Percentiles rank a stretch among this genome's conserved stretches.
Conservation (phyloP, 2,329 filamentous ascomycete species). For the Anthostomella pinea region DNA sequence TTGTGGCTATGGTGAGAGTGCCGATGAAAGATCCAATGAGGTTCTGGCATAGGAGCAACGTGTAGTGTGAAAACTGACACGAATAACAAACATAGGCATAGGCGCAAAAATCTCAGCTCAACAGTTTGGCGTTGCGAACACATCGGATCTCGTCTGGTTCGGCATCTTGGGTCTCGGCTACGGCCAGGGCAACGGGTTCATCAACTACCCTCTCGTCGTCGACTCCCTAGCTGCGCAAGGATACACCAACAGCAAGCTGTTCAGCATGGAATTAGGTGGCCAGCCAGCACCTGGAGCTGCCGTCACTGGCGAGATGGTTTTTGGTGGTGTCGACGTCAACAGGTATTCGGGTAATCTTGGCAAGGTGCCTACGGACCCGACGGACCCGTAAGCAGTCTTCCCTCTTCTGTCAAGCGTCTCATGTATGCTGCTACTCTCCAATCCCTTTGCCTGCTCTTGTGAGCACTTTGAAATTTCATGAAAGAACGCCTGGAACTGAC, state of each 20-base stretch:
- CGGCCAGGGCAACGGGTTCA: slow-evolving; percentile 38
- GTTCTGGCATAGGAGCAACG: too few relatives aligned
- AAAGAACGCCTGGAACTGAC: slow-evolving; percentile 24
- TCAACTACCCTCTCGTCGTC: slow-evolving; percentile 51
- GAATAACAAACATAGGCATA: too few relatives aligned
- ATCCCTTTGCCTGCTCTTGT: background rate
- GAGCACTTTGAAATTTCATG: too few relatives aligned
- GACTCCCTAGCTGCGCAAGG: slow-evolving; percentile 47
- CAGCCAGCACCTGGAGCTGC: slow-evolving; percentile 30
- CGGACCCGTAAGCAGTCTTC: slow-evolving; percentile 30
- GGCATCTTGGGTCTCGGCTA: slow-evolving; percentile 52
- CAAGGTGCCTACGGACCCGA: slow-evolving; percentile 40
- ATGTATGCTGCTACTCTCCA: slow-evolving; percentile 1
- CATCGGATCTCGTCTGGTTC: slow-evolving; percentile 46
- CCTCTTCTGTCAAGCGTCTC: slow-evolving; percentile 27
- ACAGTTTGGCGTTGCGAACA: slow-evolving; percentile 47
- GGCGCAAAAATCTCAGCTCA: slow-evolving; percentile 41
- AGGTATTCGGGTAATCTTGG: slow-evolving; percentile 48
- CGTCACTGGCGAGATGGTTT: slow-evolving; percentile 48
- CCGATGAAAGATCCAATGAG: too few relatives aligned
- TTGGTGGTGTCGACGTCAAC: slow-evolving; percentile 51
- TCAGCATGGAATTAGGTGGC: slow-evolving; percentile 48
- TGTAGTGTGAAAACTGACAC: too few relatives aligned
- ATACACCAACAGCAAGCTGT: slow-evolving; percentile 48
- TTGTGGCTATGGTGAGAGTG: too few relatives aligned